Evolutionary conservation across 768 basidiomycete species (phyloP).

Genomic region (Trametes punicea): DNA sequence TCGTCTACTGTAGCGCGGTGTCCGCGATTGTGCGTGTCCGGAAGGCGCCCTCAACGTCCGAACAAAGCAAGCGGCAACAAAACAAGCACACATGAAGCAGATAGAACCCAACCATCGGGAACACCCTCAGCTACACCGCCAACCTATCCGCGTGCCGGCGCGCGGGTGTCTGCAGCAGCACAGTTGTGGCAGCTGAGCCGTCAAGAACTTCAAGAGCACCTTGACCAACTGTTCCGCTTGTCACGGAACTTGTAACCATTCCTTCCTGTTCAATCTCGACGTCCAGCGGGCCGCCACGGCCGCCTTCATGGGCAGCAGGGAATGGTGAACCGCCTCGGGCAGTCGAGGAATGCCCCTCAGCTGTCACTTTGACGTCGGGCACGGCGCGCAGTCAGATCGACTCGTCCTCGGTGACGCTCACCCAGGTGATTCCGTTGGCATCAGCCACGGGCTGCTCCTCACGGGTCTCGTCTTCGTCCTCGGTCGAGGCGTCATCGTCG

Average conservation of each 20-base stretch:
- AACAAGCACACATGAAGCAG: conserved; percentile 28
- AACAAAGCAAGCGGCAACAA: conserved; percentile 24
- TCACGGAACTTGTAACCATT: conserved; percentile 4
- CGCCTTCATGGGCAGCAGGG: not conserved
- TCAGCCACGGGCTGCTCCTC: conserved; percentile 22
- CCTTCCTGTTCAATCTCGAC: not conserved
- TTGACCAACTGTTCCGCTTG: not conserved
- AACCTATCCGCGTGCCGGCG: conserved; percentile 24
- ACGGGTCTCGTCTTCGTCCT: conserved; percentile 25
- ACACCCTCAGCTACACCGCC: conserved; percentile 17
- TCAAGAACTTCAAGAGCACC: not conserved
- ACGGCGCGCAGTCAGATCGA: conserved; percentile 19
- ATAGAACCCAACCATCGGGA: conserved; percentile 25
- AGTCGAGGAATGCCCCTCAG: not conserved
- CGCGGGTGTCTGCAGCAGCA: conserved; percentile 7
- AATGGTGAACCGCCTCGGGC: not conserved
- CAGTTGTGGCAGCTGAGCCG: not conserved
- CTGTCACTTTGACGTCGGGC: not conserved
- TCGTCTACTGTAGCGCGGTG: not conserved
- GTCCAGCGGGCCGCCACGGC: not conserved
- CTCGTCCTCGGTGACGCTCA: conserved; percentile 4
- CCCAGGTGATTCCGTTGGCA: conserved; percentile 9
- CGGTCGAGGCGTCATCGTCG: conserved; percentile 42
- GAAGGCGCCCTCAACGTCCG: conserved; percentile 8
- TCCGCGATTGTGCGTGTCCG: no score